These are phyloP conservation scores for Tuber calosporum DNA, from an alignment of 495 filamentous ascomycete species.

Conservation along the genomic window DNA sequence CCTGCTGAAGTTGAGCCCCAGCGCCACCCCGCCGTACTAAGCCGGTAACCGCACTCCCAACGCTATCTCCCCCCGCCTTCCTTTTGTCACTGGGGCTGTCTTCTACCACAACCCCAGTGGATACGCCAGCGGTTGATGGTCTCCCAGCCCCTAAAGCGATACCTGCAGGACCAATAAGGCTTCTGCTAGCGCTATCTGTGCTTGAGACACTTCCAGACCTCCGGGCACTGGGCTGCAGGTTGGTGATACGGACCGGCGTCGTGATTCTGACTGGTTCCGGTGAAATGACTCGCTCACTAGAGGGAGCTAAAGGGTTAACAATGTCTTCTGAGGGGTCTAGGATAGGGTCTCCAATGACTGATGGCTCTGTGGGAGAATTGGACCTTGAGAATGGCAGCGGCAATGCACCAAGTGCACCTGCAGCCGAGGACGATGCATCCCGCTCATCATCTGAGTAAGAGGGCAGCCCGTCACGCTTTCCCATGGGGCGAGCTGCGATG, in stretches of 20 bases:
- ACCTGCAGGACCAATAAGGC: slow-evolving; percentile 24
- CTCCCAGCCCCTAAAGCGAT: slow-evolving; percentile 25
- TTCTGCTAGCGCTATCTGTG: slow-evolving; percentile 20
- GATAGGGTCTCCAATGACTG: neutral
- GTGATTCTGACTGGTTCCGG: neutral
- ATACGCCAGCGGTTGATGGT: slow-evolving; percentile 28
- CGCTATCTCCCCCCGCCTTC: slow-evolving; percentile 4
- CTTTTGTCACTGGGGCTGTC: slow-evolving; percentile 6
- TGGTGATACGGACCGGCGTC: neutral
- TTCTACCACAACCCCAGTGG: slow-evolving; percentile 18
- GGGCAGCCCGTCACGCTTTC: slow-evolving; percentile 12
- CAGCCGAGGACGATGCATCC: neutral
- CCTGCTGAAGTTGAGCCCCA: neutral
- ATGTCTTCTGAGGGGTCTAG: neutral
- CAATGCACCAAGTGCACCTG: neutral
- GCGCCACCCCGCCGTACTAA: neutral
- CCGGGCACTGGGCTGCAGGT: neutral
- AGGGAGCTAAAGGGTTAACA: neutral
- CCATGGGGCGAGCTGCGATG: neutral
- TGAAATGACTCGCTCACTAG: neutral
- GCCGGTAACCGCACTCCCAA: neutral
- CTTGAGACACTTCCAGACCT: slow-evolving; percentile 29
- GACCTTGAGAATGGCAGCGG: neutral
- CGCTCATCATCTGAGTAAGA: slow-evolving; percentile 30
- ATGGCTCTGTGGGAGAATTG: neutral